Evolutionary conservation across 352 stramenopile genomes (phyloP).

Genomic region (Pythium vanterpoolii): DNA sequence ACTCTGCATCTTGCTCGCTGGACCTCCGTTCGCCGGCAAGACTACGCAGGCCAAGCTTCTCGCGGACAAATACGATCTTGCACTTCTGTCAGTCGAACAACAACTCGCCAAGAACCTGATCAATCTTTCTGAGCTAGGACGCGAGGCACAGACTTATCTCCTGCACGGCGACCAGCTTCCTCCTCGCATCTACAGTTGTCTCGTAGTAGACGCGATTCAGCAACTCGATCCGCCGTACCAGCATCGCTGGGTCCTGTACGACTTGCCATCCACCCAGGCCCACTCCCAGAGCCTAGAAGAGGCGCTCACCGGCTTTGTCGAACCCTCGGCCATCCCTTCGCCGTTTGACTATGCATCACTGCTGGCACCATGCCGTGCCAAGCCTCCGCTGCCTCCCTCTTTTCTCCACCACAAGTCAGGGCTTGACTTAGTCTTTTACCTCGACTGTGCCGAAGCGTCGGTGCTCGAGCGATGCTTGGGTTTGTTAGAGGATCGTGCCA

Average conservation of each 20-base stretch:
- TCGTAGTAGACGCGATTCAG: conserved; percentile 42
- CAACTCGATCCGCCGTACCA: conserved; percentile 12
- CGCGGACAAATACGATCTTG: conserved; percentile 46
- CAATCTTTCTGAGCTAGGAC: conserved; percentile 29
- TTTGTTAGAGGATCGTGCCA: conserved; percentile 45
- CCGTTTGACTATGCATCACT: conserved; percentile 54
- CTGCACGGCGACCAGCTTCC: conserved; percentile 38
- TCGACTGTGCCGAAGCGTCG: conserved; percentile 33
- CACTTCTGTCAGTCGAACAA: conserved; percentile 47
- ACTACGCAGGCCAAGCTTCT: conserved; percentile 47
- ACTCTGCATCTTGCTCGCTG: conserved; percentile 57
- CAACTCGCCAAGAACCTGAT: conserved; percentile 33
- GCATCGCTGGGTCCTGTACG: conserved; percentile 59
- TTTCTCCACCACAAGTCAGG: conserved; percentile 69
- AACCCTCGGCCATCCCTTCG: conserved; percentile 35
- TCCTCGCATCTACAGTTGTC: conserved; percentile 45
- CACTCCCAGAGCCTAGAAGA: conserved; percentile 52
- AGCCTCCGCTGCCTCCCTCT: conserved; percentile 31
- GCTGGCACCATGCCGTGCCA: conserved; percentile 39
- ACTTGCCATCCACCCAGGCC: conserved; percentile 44
- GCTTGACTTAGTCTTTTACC: conserved; percentile 68
- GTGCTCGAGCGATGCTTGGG: conserved; percentile 61
- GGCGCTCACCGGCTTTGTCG: conserved; percentile 50
- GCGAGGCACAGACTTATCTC: conserved; percentile 26
- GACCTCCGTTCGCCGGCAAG: conserved; percentile 61